phyloP scores from a whole-genome alignment of 2,329 filamentous ascomycete species.

The Zymoseptoria tritici region DNA sequence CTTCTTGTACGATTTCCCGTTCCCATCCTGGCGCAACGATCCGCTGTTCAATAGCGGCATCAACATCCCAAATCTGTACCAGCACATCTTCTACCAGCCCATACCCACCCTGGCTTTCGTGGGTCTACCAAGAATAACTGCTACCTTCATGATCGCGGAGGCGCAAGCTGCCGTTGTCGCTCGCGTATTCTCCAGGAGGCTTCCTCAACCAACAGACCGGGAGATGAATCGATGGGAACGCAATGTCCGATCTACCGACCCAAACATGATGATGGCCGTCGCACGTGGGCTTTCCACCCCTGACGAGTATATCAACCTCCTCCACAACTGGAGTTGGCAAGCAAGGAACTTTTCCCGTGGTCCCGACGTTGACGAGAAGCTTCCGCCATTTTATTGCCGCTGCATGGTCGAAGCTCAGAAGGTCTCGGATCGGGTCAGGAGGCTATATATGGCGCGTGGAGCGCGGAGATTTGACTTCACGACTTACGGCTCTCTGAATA shows the following conservation, averaged over 20 bases:
- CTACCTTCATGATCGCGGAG: constrained; percentile 9
- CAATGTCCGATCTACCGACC: neutral
- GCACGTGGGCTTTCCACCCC: neutral
- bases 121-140: constrained; percentile 3
- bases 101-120: constrained; percentile 6
- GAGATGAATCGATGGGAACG: neutral
- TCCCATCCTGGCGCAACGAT: neutral
- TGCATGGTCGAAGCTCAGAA: constrained; percentile 3
- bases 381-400: constrained; percentile 9
- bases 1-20: constrained; percentile 8
- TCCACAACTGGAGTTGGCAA: neutral
- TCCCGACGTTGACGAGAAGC: neutral
- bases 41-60: constrained; percentile 1
- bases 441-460: neutral
- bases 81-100: constrained; percentile 7
- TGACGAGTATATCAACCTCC: constrained; percentile 5
- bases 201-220: neutral
- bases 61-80: constrained; percentile 1
- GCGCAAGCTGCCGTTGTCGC: constrained; percentile 9
- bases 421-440: neutral
- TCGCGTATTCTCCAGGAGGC: constrained; percentile 1
- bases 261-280: neutral
- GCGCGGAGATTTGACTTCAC: neutral
- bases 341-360: neutral
- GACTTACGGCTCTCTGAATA: constrained; percentile 1